These are phyloP conservation scores for Kodamaea plutei DNA, from an alignment of 1,139 yeast genomes.

Conservation along the genomic window DNA sequence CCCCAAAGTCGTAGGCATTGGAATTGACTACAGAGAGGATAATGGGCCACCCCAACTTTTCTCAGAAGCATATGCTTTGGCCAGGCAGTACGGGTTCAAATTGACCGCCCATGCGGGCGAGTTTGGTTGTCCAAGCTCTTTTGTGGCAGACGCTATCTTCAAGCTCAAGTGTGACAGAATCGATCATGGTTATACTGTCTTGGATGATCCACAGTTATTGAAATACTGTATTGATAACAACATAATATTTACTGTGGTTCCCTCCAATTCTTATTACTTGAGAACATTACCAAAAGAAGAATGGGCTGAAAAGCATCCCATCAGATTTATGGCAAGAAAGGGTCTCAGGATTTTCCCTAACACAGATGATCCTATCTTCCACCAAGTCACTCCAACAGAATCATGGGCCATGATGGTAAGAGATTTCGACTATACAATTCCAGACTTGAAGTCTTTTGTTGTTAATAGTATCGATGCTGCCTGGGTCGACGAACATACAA, in stretches of 20 bases:
- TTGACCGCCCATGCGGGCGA: slow-evolving; percentile 23
- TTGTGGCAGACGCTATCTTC: slow-evolving; percentile 16
- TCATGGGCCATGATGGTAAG: slow-evolving; percentile 23
- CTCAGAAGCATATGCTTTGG: slow-evolving; percentile 16
- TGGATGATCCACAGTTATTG: slow-evolving; percentile 16
- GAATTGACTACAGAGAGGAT: slow-evolving; percentile 22
- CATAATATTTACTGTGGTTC: slow-evolving; percentile 20
- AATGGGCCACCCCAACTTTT: slow-evolving; percentile 20
- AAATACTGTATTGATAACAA: slow-evolving; percentile 13
- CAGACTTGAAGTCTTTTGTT: slow-evolving; percentile 14
- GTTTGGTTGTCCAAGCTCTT: slow-evolving; percentile 19
- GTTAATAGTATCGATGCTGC: slow-evolving; percentile 13
- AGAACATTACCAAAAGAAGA: slow-evolving; percentile 17
- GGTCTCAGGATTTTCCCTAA: slow-evolving; percentile 22
- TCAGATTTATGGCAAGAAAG: slow-evolving; percentile 18
- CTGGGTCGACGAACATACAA: slow-evolving; percentile 5
- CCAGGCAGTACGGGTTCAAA: slow-evolving; percentile 16
- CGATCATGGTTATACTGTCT: slow-evolving; percentile 22
- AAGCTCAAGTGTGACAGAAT: slow-evolving; percentile 17
- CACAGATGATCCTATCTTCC: slow-evolving; percentile 23
- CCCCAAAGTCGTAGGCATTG: slow-evolving; percentile 18
- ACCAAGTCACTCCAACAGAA: slow-evolving; percentile 19
- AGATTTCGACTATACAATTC: slow-evolving; percentile 16
- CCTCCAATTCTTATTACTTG: slow-evolving; percentile 21
- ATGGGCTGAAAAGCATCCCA: slow-evolving; percentile 23